Evolutionary conservation across 768 basidiomycete genomes (phyloP), one percentile per base, ranked within the genome.

Genomic region (Trametes maxima): DNA sequence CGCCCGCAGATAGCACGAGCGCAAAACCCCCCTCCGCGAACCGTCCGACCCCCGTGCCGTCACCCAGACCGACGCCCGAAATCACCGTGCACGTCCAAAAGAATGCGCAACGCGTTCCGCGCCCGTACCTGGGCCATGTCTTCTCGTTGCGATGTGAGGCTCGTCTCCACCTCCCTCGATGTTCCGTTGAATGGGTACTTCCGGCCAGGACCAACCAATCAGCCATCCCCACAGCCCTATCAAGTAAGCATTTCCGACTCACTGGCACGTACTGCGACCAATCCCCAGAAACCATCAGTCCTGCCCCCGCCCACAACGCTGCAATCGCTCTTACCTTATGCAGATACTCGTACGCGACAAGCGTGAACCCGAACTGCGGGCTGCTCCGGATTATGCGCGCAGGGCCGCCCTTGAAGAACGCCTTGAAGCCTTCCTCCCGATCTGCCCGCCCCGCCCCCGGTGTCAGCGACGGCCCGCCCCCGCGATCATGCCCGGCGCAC

Each of bases 361-460:
- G 79, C 14, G 94, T 95, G 70, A 95, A 97, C 52, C 94, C 95
- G 73, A 99, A 98, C 73, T 98, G 91, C 63, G 90, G 89, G 71
- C 94, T 94, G 75, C 89, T 92, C 64, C 95, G 86, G 61, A 95
- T 78, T 46, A 95, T 80, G 52, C 95, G 90, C 47, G 95, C 94
- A 13, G 88, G 85, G 22, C 94, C 94, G 51, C 95, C 94, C 70
- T 96, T 96, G 84, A 91, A 97, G 56, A 97, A 76, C 19, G 95
- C 95, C 22, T 79, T 80, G 77, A 91, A 91, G 14, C 94, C 94
- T 72, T 96, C 94, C 77, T 96, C 94, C 14, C 82, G 84, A 69
- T 91, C 93, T 94, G 72, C 55, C 63, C 39, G 50, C 35, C 49
- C n/a, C 19, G 42, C 37, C 46, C 22, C 22, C 46, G 25, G 28